phyloP scores from a whole-genome alignment of 2,329 filamentous ascomycete genomes.

The Apiospora malaysiana region DNA sequence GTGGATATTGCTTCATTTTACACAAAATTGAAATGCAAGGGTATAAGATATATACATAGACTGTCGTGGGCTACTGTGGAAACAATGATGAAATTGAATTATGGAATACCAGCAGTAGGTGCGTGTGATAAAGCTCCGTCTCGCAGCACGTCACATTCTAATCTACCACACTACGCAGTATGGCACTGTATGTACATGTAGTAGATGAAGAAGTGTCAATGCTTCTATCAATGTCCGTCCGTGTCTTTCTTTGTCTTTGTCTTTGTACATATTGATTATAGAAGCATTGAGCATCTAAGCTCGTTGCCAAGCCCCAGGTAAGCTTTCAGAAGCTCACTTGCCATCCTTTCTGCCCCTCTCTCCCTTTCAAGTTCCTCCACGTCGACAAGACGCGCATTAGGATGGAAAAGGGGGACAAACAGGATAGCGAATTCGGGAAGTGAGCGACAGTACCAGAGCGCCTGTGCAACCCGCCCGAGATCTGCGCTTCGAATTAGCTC shows the following conservation, averaged over 20 bases:
- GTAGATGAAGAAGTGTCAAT: neutral
- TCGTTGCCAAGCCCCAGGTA: neutral
- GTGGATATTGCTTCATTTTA: constrained; percentile 28
- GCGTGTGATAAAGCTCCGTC: neutral
- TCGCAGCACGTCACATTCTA: neutral
- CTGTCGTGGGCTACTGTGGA: constrained; percentile 14
- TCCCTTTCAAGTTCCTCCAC: neutral
- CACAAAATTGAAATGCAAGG: constrained; percentile 24
- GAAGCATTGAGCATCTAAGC: neutral
- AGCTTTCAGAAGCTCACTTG: neutral
- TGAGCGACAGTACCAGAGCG: neutral
- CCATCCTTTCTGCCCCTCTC: neutral
- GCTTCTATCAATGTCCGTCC: neutral
- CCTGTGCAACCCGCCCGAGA: constrained; percentile 8
- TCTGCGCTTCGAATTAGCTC: constrained; percentile 11
- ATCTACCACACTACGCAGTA: neutral
- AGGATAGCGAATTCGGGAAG: neutral
- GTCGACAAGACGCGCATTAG: neutral
- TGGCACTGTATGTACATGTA: too few species aligned
- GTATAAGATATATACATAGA: constrained; percentile 17
- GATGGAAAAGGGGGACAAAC: neutral
- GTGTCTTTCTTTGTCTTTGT: too few species aligned
- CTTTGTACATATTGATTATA: neutral
- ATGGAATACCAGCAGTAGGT: neutral
- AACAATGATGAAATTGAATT: constrained; percentile 15